Base-by-base conservation (phyloP, 2,329 filamentous ascomycete species). In the Xylaria sp. region DNA sequence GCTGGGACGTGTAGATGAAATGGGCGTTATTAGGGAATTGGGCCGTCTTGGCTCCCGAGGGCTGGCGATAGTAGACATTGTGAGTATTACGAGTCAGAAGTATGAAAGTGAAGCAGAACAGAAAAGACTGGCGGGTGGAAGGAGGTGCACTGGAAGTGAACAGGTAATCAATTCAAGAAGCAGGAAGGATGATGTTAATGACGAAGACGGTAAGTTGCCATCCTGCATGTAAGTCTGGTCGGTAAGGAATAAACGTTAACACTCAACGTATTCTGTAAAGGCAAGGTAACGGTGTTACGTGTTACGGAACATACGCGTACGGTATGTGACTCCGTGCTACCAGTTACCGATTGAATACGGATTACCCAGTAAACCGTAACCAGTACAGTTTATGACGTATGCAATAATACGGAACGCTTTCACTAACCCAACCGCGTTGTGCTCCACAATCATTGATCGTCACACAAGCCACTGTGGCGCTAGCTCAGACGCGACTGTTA, bases 1-100 rank as follows among this genome's bases (percentile, higher is more conserved):
- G 42, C 89, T 92, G 3, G 89, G 87, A 10, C 91, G 89, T 44
- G 83, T 81, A 39, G 91, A 94, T 46, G 88, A 89, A 5, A 87
- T 88, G 0, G 90, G 89, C 3, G 88, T 88, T 6, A 66, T 69
- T 39, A 75, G 77, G 10, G 80, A 80, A 77, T 78, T 71, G 70
- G 85, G 72, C 69, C 84, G 76, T 69, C 86, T 78, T 75, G 83
- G 76, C 47, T 87, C 84, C 60, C 85, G 82, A 23, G 84, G 84
- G 8, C 82, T 80, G 47, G 85, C 83, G 63, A 88, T 88, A 48
- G 84, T 86, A 7, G 85, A 86, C 85, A 88, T 88, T 64, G 63
- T 68, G 56, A 19, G 5, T 49, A 19, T 48, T 11, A 16, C 44
- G 11, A 13, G 10, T 19, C 19, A 18, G 1, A 47, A 46, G 35